Base-by-base conservation (phyloP, 164 flowering plant genomes). In the Stephania yunnanensis region DNA sequence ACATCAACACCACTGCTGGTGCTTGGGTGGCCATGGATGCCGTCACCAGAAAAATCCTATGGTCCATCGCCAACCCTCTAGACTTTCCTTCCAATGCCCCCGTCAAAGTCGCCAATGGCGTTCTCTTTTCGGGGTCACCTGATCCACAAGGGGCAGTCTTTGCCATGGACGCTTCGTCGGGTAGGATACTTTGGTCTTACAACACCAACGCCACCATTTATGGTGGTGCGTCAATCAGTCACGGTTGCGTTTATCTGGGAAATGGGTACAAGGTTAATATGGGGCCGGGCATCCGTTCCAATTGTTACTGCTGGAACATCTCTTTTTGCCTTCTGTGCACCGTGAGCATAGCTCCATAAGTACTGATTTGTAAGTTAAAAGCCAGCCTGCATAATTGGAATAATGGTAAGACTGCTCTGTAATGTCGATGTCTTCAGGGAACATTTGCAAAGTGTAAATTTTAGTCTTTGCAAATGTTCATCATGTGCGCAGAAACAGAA, bases 21-120 rank as follows among this genome's bases (percentile, higher is more conserved):
- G 88, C 80, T 46, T 86, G 91, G 91, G 89, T 88, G 48, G 91
- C 86, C 2, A 15, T 84, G 78, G 88, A 88, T 46, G 87, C 87
- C 1, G 71, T 69, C 29, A 73, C 86, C 0, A 86, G 88, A 6
- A n/a, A 74, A 25, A 81, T 84, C 45, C 8, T 84, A 0, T 88
- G 90, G 91, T 75, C 89, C 13, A 87, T 84, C 0, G 84, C 88
- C 6, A 76, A 85, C 68, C 89, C 88, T 0, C 81, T 78, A 82
- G 86, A 86, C 61, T 82, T 76, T 3, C 80, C 82, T 1, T 72
- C 79, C 22, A 71, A 31, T 1, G 89, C 82, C 4, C 89, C 89
- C 0, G 87, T 86, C 9, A 81, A 87, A 1, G 2, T 86, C 30
- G 85, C 83, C 1, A 89, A 87, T 46, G 86, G 84, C 3, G 86